These are phyloP conservation scores for Cladorrhinum samala DNA, from an alignment of 495 filamentous ascomycete genomes.

Conservation along the genomic window DNA sequence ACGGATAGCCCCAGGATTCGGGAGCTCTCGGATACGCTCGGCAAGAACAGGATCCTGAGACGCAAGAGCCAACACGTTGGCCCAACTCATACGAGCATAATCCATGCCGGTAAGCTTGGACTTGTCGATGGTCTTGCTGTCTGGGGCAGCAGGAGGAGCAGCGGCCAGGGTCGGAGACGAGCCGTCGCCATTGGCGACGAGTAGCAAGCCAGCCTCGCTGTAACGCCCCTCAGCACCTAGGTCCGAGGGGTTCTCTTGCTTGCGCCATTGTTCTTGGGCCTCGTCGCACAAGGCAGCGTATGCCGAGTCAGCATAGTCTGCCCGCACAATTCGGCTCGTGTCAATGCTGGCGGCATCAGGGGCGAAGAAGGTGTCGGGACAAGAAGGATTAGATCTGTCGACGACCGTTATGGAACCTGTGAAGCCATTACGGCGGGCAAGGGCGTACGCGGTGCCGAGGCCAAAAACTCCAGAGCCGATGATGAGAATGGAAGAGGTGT, in stretches of 20 bases:
- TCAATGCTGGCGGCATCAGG: conserved; percentile 68
- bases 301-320: conserved; percentile 70
- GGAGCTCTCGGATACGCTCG: conserved; percentile 47
- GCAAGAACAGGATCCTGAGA: conserved; percentile 31
- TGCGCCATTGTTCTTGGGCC: conserved; percentile 69
- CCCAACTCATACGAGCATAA: conserved; percentile 62
- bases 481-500: conserved; percentile 56
- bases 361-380: conserved; percentile 50
- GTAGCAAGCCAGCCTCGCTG: conserved; percentile 64
- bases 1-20: conserved; percentile 43
- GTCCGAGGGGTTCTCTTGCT: conserved; percentile 40
- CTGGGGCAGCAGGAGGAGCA: conserved; percentile 2
- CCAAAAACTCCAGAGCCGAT: conserved; percentile 76
- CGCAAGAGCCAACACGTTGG: conserved; percentile 50
- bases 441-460: conserved; percentile 59
- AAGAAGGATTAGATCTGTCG: conserved; percentile 52
- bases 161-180: neutral
- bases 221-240: conserved; percentile 65
- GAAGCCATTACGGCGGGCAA: conserved; percentile 51
- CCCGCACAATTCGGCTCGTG: conserved; percentile 68
- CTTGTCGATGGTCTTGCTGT: conserved; percentile 28
- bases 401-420: conserved; percentile 59
- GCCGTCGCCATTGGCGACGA: conserved; percentile 47
- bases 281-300: conserved; percentile 64
- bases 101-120: conserved; percentile 45